Evolutionary conservation across 345 rosid species (phyloP).

Genomic region (Streptanthus diversifolius): DNA sequence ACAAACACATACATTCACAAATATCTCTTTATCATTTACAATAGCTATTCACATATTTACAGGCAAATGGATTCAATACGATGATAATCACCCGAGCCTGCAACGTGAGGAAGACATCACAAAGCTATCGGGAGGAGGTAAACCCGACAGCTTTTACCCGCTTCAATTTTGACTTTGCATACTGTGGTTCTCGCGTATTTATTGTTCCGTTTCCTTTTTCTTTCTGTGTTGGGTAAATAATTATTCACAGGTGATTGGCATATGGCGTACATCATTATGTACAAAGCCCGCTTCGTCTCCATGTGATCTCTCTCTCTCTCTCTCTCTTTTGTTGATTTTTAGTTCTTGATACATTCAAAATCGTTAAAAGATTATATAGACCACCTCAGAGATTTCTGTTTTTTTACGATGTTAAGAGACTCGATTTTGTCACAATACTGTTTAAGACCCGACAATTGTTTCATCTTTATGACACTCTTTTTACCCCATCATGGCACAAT

Average conservation of each 20-base stretch:
- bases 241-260: constrained; percentile 90
- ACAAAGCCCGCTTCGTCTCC: constrained; percentile 76
- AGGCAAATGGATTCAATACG: constrained; percentile 95
- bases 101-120: constrained; percentile 88
- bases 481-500: not conserved
- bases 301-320: constrained; percentile 43
- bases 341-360: constrained; percentile 15
- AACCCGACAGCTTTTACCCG: not conserved
- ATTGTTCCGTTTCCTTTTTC: not conserved
- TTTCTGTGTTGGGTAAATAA: not conserved
- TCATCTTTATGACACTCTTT: not conserved
- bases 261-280: constrained; percentile 97
- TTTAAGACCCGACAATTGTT: not conserved
- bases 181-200: not conserved
- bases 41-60: not conserved
- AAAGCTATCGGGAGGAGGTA: constrained; percentile 97
- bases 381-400: constrained; percentile 1
- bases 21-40: not conserved
- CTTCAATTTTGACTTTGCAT: not conserved
- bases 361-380: constrained; percentile 5
- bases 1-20: not conserved
- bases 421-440: constrained; percentile 7
- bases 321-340: not conserved
- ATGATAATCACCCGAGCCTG: constrained; percentile 69
- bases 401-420: constrained; percentile 9